phyloP scores from a whole-genome alignment of 1,284 basidiomycete genomes.

The Flammula alnicola region DNA sequence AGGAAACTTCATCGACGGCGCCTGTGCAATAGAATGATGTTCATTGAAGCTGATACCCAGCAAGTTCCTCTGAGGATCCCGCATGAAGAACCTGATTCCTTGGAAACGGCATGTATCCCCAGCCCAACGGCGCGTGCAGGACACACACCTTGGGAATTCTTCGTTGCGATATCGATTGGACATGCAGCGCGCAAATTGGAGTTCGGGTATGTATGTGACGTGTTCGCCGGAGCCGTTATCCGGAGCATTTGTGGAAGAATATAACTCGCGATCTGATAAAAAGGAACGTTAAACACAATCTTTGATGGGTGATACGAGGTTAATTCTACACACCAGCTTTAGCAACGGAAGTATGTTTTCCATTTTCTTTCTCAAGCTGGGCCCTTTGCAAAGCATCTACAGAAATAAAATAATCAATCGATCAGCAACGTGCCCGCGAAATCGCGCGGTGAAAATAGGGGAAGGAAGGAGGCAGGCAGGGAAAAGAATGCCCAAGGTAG shows the following conservation, averaged over 20 bases:
- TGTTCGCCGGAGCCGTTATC: neutral
- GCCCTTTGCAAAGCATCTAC: conserved; percentile 18
- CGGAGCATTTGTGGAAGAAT: neutral
- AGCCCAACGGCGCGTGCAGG: conserved; percentile 81
- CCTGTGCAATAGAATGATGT: conserved; percentile 48
- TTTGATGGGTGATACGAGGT: no score
- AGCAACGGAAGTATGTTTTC: neutral
- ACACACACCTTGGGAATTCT: conserved; percentile 75
- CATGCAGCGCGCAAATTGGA: conserved; percentile 80
- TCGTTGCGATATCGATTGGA: conserved; percentile 73
- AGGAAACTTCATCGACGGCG: conserved; percentile 68
- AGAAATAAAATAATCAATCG: conserved; percentile 8
- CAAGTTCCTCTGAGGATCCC: conserved; percentile 59
- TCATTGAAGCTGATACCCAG: conserved; percentile 72
- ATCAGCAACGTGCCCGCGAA: neutral
- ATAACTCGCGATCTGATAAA: neutral
- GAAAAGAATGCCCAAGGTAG: neutral
- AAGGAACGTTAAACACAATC: neutral
- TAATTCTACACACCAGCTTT: conserved; percentile 5
- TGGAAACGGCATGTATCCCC: conserved; percentile 84
- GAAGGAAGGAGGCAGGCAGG: neutral
- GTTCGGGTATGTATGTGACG: conserved; percentile 51
- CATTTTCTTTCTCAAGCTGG: conserved; percentile 14
- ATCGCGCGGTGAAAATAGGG: neutral
- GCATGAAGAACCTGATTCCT: conserved; percentile 73